A percentile compares a stretch with the other conserved stretches of the same genome.
phyloP scores from a whole-genome alignment of 352 stramenopile genomes.

The Blastocystis sp. region DNA sequence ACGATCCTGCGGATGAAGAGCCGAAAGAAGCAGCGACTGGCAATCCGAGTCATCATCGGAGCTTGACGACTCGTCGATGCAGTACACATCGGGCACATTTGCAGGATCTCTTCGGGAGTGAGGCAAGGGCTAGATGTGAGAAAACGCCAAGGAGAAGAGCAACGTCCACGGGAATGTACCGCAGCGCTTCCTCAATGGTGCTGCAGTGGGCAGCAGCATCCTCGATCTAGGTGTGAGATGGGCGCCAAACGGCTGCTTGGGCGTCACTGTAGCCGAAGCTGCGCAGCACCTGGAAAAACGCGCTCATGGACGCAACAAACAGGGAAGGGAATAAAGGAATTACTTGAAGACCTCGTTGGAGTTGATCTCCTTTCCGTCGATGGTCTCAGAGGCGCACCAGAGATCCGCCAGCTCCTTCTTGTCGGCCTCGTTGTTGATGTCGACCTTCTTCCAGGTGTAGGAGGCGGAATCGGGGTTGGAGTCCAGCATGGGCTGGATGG shows the following conservation, averaged over 20 bases:
- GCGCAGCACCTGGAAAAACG: background rate
- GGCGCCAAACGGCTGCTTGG: background rate
- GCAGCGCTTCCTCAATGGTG: constrained; percentile 45
- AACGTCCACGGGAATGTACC: constrained; percentile 24
- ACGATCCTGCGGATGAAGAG: background rate
- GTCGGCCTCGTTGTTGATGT: constrained; percentile 76
- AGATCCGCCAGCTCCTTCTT: constrained; percentile 82
- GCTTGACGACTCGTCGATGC: background rate
- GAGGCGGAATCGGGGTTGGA: constrained; percentile 87
- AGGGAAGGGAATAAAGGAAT: constrained; percentile 61
- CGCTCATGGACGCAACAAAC: constrained; percentile 22
- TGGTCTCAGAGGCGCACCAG: constrained; percentile 83
- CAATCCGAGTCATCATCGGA: constrained; percentile 1
- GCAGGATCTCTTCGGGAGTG: background rate
- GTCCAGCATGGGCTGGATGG: constrained; percentile 82
- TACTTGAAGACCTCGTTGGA: constrained; percentile 92
- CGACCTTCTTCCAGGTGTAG: constrained; percentile 85
- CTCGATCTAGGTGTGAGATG: constrained; percentile 4
- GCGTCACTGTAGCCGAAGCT: constrained; percentile 22
- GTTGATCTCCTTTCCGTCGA: constrained; percentile 83
- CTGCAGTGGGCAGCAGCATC: constrained; percentile 30
- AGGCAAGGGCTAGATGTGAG: background rate
- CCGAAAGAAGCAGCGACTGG: background rate
- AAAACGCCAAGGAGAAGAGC: background rate
- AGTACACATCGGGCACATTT: constrained; percentile 11